Conservation (phyloP, 1,139 yeast species). For the Taiozyma sp. region DNA sequence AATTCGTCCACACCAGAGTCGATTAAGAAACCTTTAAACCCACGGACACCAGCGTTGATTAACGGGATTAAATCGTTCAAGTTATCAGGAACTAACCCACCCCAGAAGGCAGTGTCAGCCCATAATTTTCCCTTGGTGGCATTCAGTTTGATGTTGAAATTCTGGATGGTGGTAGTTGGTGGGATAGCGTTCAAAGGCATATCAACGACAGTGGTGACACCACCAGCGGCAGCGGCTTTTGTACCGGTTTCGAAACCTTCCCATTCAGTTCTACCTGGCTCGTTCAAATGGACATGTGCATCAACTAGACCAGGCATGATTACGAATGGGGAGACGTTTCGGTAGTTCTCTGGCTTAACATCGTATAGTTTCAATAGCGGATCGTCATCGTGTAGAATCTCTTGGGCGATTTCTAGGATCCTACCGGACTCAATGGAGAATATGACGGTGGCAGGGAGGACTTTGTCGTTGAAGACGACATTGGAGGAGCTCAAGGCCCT, state of each 20-base stretch:
- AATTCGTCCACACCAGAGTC: constrained; percentile 94
- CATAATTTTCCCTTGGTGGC: constrained; percentile 83
- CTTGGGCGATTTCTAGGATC: constrained; percentile 45
- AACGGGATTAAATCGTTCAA: constrained; percentile 65
- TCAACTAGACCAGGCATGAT: constrained; percentile 91
- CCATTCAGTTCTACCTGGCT: constrained; percentile 95
- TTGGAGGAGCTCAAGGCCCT: constrained; percentile 58
- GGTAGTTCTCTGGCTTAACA: constrained; percentile 36
- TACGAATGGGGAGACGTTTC: constrained; percentile 58
- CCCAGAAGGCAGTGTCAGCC: constrained; percentile 97
- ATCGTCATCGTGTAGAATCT: constrained; percentile 35
- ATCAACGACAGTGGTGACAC: constrained; percentile 92
- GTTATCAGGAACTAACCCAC: constrained; percentile 84
- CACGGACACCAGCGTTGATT: constrained; percentile 81
- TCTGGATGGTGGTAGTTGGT: constrained; percentile 82
- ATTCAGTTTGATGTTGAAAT: constrained; percentile 64
- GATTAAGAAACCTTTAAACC: constrained; percentile 87
- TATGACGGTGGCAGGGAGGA: constrained; percentile 64
- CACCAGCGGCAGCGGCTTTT: constrained; percentile 89
- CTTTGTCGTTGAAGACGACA: constrained; percentile 51
- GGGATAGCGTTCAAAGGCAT: constrained; percentile 97
- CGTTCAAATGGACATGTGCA: constrained; percentile 89
- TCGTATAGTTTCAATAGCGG: constrained; percentile 37
- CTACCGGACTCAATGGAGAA: constrained; percentile 63
- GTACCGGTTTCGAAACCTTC: constrained; percentile 95